Conservation (phyloP, 1,284 basidiomycete species). For the Heterobasidion occidentale region DNA sequence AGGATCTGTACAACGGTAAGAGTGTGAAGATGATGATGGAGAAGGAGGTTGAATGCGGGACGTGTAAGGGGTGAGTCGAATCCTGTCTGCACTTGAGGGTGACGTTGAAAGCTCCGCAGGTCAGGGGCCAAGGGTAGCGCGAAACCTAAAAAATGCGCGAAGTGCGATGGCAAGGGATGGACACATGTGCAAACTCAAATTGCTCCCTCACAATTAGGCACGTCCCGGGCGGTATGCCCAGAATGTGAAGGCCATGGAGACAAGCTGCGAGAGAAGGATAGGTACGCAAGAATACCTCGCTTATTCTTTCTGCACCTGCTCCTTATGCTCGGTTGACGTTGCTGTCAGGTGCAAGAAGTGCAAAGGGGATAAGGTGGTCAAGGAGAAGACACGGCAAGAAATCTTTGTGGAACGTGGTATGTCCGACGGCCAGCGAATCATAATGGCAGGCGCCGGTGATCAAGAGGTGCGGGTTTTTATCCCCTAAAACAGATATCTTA, state of each 20-base stretch:
- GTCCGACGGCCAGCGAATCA: conserved; percentile 77
- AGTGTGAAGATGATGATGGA: conserved; percentile 86
- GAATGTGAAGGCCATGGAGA: conserved; percentile 79
- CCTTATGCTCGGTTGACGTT: conserved; percentile 5
- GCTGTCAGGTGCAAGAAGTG: conserved; percentile 84
- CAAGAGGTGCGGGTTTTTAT: conserved; percentile 51
- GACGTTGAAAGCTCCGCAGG: conserved; percentile 28
- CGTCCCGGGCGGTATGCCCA: conserved; percentile 53
- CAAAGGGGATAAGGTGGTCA: conserved; percentile 79
- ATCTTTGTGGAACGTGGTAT: conserved; percentile 88
- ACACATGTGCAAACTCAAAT: conserved; percentile 57
- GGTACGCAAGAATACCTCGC: conserved; percentile 33
- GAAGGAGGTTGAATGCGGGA: conserved; percentile 72
- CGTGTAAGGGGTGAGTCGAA: conserved; percentile 69
- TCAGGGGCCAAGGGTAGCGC: conserved; percentile 76
- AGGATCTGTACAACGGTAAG: conserved; percentile 92
- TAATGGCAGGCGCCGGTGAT: conserved; percentile 86
- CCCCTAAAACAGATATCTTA: no score
- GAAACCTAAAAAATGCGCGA: conserved; percentile 74
- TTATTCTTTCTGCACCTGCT: neutral
- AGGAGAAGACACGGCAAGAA: conserved; percentile 85
- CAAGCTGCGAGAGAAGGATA: conserved; percentile 83
- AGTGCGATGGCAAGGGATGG: conserved; percentile 82
- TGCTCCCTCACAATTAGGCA: conserved; percentile 39
- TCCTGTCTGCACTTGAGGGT: neutral